These are phyloP conservation scores for Ophiosphaerella narmari DNA, from an alignment of 2,329 filamentous ascomycete species.

Conservation along the genomic window DNA sequence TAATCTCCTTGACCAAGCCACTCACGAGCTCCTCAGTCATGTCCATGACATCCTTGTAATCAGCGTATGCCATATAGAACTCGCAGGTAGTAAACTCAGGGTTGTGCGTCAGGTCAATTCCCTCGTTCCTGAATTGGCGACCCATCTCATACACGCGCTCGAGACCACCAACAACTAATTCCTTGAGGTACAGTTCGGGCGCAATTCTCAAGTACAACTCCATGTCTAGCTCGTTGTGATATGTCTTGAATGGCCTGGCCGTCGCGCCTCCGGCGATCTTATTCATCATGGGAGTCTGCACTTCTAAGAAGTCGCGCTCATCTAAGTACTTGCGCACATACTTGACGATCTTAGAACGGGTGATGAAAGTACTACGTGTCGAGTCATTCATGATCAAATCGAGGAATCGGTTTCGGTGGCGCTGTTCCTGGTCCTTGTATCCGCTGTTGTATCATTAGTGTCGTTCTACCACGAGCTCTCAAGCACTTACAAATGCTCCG, in stretches of 20 bases:
- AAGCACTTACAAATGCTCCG: slow-evolving; percentile 60
- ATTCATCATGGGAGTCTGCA: slow-evolving; percentile 96
- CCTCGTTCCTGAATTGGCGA: slow-evolving; percentile 93
- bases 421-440: slow-evolving; percentile 92
- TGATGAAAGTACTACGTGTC: slow-evolving; percentile 81
- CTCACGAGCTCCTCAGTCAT: slow-evolving; percentile 93
- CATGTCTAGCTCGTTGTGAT: slow-evolving; percentile 95
- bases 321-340: slow-evolving; percentile 92
- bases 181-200: slow-evolving; percentile 95
- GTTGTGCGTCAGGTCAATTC: slow-evolving; percentile 92
- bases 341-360: slow-evolving; percentile 82
- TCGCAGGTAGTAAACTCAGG: slow-evolving; percentile 97
- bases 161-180: slow-evolving; percentile 89
- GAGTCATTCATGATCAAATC: slow-evolving; percentile 96
- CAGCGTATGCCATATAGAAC: slow-evolving; percentile 80
- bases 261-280: slow-evolving; percentile 94
- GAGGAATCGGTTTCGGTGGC: slow-evolving; percentile 90
- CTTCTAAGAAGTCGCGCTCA: slow-evolving; percentile 84
- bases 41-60: slow-evolving; percentile 82
- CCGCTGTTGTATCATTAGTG: slow-evolving; percentile 62
- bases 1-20: slow-evolving; percentile 84
- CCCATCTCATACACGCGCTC: slow-evolving; percentile 96
- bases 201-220: slow-evolving; percentile 94
- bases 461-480: not conserved
- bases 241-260: slow-evolving; percentile 90